Evolutionary conservation across 2,329 filamentous ascomycete genomes (phyloP).

Genomic region (Lecanicillium sp.): DNA sequence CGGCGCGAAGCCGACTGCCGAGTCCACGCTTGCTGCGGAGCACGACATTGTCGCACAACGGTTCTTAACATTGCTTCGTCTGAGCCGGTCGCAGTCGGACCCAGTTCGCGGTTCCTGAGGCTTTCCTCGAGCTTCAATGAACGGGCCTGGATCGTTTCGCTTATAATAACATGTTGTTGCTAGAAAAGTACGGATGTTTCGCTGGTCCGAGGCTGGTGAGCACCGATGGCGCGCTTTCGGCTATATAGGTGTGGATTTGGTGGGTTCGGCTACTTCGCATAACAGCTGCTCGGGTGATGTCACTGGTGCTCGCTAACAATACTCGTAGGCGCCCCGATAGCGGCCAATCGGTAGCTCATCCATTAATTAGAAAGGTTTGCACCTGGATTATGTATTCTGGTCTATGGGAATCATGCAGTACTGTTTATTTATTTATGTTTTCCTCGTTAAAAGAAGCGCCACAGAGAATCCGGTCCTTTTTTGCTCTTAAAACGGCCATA

Average conservation of each 20-base stretch:
- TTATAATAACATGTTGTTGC: not conserved
- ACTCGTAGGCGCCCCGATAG: too few species aligned
- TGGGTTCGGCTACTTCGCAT: slow-evolving; percentile 8
- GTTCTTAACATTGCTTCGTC: slow-evolving; percentile 1
- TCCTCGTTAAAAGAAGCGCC: slow-evolving; percentile 33
- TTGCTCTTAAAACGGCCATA: slow-evolving; percentile 35
- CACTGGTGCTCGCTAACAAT: slow-evolving; percentile 4
- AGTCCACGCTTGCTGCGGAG: not conserved
- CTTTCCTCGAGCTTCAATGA: not conserved
- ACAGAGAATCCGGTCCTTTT: slow-evolving; percentile 33
- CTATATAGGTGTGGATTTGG: not conserved
- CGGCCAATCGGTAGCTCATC: too few species aligned
- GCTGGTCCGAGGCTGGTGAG: not conserved
- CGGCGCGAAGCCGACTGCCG: slow-evolving; percentile 1
- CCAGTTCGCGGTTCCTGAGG: not conserved
- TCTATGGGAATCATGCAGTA: too few species aligned
- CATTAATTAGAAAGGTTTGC: too few species aligned
- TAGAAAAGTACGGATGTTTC: not conserved
- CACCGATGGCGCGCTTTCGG: not conserved
- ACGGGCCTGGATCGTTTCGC: too few species aligned
- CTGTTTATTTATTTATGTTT: not conserved
- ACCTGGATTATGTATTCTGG: too few species aligned
- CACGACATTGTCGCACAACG: not conserved
- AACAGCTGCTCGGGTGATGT: not conserved
- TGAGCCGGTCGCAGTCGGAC: not conserved